Evolutionary conservation across 257 asterid genomes (phyloP), one percentile per base, ranked within the genome.

Genomic region (Verbascum thapsus): DNA sequence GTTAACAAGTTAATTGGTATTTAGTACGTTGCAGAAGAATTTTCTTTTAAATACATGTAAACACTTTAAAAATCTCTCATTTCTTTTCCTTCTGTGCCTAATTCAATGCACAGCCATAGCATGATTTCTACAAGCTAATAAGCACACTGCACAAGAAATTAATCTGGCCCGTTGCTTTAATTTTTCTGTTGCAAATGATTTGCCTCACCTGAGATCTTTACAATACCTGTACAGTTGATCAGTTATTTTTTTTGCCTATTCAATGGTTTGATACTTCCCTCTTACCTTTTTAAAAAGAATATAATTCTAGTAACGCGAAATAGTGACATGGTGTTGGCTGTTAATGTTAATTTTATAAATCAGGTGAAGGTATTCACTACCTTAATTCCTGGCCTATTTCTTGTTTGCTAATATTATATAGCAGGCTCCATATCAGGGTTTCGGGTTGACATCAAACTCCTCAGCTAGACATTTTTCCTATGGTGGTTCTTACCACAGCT

Each of bases 351-450:
- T 51, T 57, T 51, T n/a, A 7, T 37, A 20, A 40, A 49, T 40
- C 63, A 64, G 45, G 59, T 73, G 42, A 43, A 23, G n/a, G 55
- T 17, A 49, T 45, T 16, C 53, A 61, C 32, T 64, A 50, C 32
- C 15, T 67, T 38, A 44, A 78, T 44, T 41, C 45, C 64, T 67
- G 41, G 42, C 12, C 41, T 62, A 23, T 37, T 42, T 54, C 41
- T 63, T 65, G 45, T 30, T 74, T 62, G 52, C 64, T 67, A 67
- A 53, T 72, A 42, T 71, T 64, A 61, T 50, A 57, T 69, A 54
- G 64, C 89, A 90, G 90, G 77, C 90, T 53, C 79, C 79, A 61
- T 88, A 32, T 83, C 97, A 81, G 70, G 92, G 95, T 53, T 73
- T 66, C 78, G 99, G 98, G 65, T 59, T 79, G 54, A 72, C 86